phyloP scores from a whole-genome alignment of 306 rosid genomes.

The Prunus davidiana region DNA sequence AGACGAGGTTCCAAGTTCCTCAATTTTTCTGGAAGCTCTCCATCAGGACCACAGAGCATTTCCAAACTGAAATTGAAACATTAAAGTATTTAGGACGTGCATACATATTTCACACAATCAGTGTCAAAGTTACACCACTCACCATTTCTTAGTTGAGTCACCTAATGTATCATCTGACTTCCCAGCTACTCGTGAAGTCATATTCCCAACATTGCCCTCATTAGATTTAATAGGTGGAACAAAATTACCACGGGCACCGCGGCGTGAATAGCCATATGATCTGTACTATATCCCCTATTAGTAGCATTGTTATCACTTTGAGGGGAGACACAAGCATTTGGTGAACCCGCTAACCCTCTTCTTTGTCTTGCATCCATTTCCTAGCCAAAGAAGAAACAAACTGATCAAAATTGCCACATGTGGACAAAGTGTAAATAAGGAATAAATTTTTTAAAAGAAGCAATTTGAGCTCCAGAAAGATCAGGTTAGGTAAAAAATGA shows the following conservation, averaged over 20 bases:
- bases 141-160: slow-evolving; percentile 91
- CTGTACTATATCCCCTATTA: slow-evolving; percentile 55
- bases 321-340: slow-evolving; percentile 56
- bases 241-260: slow-evolving; percentile 80
- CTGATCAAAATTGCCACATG: slow-evolving; percentile 5
- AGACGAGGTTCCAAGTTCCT: slow-evolving; percentile 97
- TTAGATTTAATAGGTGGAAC: slow-evolving; percentile 85
- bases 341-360: slow-evolving; percentile 46
- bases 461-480: neutral
- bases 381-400: slow-evolving; percentile 21
- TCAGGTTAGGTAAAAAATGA: slow-evolving; percentile 1
- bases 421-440: neutral
- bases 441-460: neutral
- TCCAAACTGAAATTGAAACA: slow-evolving; percentile 63
- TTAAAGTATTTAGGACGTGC: slow-evolving; percentile 25
- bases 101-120: slow-evolving; percentile 13
- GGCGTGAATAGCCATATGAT: slow-evolving; percentile 78
- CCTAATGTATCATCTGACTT: slow-evolving; percentile 71
- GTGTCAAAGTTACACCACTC: slow-evolving; percentile 27
- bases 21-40: slow-evolving; percentile 97
- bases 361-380: slow-evolving; percentile 61
- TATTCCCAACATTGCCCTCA: slow-evolving; percentile 58
- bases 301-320: slow-evolving; percentile 40
- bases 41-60: slow-evolving; percentile 87
- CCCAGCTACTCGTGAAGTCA: slow-evolving; percentile 58